A percentile compares a stretch with the other conserved stretches of the same genome.
Conservation (phyloP, 106 monocot genomes). For the Triglochin maritima region DNA sequence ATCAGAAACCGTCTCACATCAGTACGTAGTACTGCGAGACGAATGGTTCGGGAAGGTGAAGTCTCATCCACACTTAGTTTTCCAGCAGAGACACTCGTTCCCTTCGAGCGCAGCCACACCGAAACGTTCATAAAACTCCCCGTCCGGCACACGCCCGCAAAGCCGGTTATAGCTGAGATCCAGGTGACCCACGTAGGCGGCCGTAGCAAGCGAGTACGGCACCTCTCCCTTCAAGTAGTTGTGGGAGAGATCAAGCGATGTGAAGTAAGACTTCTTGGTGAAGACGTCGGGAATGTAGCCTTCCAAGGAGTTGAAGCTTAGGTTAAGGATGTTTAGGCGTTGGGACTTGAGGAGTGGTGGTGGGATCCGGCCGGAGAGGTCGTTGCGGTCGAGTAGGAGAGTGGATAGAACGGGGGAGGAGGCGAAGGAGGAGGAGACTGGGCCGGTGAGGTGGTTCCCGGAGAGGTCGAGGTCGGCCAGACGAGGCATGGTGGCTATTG, state of each 20-base stretch:
- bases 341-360: neutral
- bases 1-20: no score
- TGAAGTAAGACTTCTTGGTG: slow-evolving; percentile 12
- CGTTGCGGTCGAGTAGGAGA: slow-evolving; percentile 11
- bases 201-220: slow-evolving; percentile 35
- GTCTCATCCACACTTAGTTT: no score
- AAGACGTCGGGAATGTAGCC: slow-evolving; percentile 20
- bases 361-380: slow-evolving; percentile 8
- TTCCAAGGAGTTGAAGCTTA: slow-evolving; percentile 13
- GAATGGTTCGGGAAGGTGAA: no score
- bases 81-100: slow-evolving; percentile 75
- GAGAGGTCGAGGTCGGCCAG: slow-evolving; percentile 20
- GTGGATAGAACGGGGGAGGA: slow-evolving; percentile 12
- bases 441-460: slow-evolving; percentile 2
- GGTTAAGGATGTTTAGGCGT: slow-evolving; percentile 13
- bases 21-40: no score
- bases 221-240: slow-evolving; percentile 37
- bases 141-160: slow-evolving; percentile 52
- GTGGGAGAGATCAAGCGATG: slow-evolving; percentile 12
- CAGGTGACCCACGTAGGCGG: slow-evolving; percentile 54
- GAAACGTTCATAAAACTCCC: slow-evolving; percentile 61
- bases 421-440: slow-evolving; percentile 5
- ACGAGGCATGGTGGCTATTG: slow-evolving; percentile 9
- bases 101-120: slow-evolving; percentile 43
- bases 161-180: slow-evolving; percentile 71